phyloP scores from a whole-genome alignment of 2,329 filamentous ascomycete species.

The Fusarium lateritium region DNA sequence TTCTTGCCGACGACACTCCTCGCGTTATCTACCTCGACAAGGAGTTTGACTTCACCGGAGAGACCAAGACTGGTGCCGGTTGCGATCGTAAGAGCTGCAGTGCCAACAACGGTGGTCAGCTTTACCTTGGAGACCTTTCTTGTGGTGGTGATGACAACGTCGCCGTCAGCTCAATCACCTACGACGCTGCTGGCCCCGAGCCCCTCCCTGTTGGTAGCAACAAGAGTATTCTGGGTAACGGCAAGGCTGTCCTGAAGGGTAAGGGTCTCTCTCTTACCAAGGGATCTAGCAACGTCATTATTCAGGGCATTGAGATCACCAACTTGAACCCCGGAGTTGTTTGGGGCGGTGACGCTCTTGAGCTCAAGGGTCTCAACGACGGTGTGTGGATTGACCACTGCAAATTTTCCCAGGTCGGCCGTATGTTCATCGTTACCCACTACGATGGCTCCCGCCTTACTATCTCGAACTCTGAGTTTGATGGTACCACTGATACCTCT shows the following conservation, averaged over 20 bases:
- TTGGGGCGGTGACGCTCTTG: conserved; percentile 55
- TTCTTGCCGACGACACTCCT: conserved; percentile 48
- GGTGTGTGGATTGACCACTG: conserved; percentile 54
- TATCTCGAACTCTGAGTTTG: conserved; percentile 58
- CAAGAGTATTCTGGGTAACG: conserved; percentile 49
- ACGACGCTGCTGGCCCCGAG: conserved; percentile 46
- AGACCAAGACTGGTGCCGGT: conserved; percentile 41
- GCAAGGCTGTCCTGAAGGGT: conserved; percentile 51
- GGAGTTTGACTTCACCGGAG: conserved; percentile 49
- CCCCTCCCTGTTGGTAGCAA: conserved; percentile 48
- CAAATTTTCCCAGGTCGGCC: conserved; percentile 59
- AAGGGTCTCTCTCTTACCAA: conserved; percentile 61
- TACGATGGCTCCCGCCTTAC: conserved; percentile 54
- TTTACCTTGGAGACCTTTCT: conserved; percentile 50
- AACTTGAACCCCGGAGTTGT: conserved; percentile 57
- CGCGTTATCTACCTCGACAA: conserved; percentile 48
- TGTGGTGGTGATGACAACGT: conserved; percentile 46
- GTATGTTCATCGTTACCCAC: conserved; percentile 58
- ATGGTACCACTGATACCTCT: conserved; percentile 53
- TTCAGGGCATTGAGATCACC: conserved; percentile 65
- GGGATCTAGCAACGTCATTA: conserved; percentile 64
- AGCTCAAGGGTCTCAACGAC: conserved; percentile 53
- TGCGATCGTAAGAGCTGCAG: conserved; percentile 52
- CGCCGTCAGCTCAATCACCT: conserved; percentile 47
- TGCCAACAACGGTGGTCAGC: conserved; percentile 47